Percentiles rank a stretch among this genome's conserved stretches.
phyloP scores from a whole-genome alignment of 768 basidiomycete species.

The Botryobasidium botryosum region DNA sequence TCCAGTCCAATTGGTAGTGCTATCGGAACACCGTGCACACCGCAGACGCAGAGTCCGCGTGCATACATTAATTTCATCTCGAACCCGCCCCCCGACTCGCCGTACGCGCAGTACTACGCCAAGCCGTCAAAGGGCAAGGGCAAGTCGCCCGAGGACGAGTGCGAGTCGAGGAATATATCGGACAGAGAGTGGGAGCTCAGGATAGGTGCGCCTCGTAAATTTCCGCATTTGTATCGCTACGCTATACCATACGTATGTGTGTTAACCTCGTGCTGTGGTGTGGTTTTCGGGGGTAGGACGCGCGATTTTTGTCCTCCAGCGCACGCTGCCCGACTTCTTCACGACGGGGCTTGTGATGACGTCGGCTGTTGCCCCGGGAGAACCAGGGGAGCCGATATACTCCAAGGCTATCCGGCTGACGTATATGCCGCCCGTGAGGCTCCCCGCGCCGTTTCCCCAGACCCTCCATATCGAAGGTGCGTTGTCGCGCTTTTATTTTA shows the following conservation, averaged over 20 bases:
- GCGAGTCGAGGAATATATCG: slow-evolving; percentile 30
- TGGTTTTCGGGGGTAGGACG: slow-evolving; percentile 36
- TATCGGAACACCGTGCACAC: no score
- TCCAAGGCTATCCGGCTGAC: slow-evolving; percentile 42
- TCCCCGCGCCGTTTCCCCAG: slow-evolving; percentile 46
- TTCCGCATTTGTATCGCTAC: slow-evolving; percentile 7
- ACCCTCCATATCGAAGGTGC: slow-evolving; percentile 56
- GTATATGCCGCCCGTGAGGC: slow-evolving; percentile 49
- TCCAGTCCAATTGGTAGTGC: no score
- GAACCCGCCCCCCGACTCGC: no score
- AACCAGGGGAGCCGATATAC: slow-evolving; percentile 25
- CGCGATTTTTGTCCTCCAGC: slow-evolving; percentile 47
- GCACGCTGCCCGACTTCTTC: slow-evolving; percentile 61
- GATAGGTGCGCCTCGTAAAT: slow-evolving; percentile 30
- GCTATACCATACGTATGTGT: not conserved
- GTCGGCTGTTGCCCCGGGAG: not conserved
- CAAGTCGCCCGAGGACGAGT: no score
- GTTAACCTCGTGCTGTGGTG: slow-evolving; percentile 10
- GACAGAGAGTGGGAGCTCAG: slow-evolving; percentile 68
- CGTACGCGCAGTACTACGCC: no score
- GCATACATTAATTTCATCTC: no score
- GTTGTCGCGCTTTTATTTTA: no score
- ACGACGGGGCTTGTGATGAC: slow-evolving; percentile 39
- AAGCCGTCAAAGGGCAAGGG: no score
- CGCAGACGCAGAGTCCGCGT: no score